These are phyloP conservation scores for Exophiala sp. DNA, from an alignment of 2,329 filamentous ascomycete genomes.

Conservation along the genomic window DNA sequence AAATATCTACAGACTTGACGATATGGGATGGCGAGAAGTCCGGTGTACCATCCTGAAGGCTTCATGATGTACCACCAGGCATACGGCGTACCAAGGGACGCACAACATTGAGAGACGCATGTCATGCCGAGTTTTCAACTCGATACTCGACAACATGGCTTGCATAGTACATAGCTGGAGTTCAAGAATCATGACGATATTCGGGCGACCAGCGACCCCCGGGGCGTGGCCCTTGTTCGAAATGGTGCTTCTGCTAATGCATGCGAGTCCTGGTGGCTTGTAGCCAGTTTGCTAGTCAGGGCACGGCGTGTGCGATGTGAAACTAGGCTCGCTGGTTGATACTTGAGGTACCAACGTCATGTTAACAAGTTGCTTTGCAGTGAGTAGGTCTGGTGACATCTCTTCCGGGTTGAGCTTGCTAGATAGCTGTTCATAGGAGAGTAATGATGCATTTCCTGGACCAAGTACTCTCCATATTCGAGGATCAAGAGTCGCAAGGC, in stretches of 20 bases:
- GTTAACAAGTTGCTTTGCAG: background rate
- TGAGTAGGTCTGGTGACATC: background rate
- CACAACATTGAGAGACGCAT: background rate
- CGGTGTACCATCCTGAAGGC: no score
- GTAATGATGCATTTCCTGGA: no score
- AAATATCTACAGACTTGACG: conserved; percentile 6
- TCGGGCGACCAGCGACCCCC: background rate
- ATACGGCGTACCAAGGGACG: background rate
- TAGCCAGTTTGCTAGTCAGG: no score
- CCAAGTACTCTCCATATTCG: no score
- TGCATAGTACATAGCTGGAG: no score
- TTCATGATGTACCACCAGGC: background rate
- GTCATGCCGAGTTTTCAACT: background rate
- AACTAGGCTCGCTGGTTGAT: background rate
- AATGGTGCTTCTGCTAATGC: background rate
- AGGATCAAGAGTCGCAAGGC: no score
- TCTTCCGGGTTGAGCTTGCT: background rate
- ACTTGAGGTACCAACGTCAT: background rate
- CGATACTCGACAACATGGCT: no score
- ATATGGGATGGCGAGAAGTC: no score
- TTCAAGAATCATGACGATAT: background rate
- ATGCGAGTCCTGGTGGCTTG: no score
- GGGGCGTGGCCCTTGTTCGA: background rate
- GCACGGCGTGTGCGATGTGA: background rate
- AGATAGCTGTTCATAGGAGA: no score